Conservation (phyloP, 1,284 basidiomycete genomes). For the Trichosporon faecale region DNA sequence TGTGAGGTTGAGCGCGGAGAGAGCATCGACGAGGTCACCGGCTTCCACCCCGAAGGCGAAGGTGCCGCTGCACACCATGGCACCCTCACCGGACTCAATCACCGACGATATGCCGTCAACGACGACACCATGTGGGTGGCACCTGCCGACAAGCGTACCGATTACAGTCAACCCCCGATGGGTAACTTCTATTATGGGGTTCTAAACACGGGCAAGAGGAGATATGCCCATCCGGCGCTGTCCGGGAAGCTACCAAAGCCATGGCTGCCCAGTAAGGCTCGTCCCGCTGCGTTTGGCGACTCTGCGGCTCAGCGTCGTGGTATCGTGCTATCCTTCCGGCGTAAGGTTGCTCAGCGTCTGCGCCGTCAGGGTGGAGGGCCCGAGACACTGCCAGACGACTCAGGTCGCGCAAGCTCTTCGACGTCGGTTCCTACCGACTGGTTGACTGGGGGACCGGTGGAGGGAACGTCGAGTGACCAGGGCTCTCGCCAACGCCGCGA, state of each 20-base stretch:
- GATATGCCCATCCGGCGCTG: conserved; percentile 87
- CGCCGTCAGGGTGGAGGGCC: conserved; percentile 26
- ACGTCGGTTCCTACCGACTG: neutral
- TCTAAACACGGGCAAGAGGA: conserved; percentile 64
- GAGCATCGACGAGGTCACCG: conserved; percentile 68
- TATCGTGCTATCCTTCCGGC: conserved; percentile 42
- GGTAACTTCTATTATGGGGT: conserved; percentile 86
- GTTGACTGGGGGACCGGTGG: neutral
- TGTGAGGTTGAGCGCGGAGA: conserved; percentile 83
- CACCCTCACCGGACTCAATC: conserved; percentile 80
- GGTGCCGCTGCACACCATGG: conserved; percentile 65
- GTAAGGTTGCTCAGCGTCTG: conserved; percentile 44
- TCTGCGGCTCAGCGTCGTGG: conserved; percentile 53
- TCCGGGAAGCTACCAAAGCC: conserved; percentile 82
- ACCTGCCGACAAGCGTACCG: conserved; percentile 81
- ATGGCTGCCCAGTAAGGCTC: conserved; percentile 83
- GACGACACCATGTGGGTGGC: conserved; percentile 94
- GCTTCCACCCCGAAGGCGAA: conserved; percentile 61
- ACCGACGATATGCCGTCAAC: conserved; percentile 80
- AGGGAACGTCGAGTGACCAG: neutral
- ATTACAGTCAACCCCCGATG: conserved; percentile 94
- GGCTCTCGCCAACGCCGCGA: neutral
- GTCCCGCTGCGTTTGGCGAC: conserved; percentile 49
- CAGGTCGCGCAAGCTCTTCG: neutral
- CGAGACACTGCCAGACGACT: conserved; percentile 1